Evolutionary conservation across 1,139 yeast species (phyloP), one percentile per base, ranked within the genome.

Genomic region (Debaryomyces nepalensis): DNA sequence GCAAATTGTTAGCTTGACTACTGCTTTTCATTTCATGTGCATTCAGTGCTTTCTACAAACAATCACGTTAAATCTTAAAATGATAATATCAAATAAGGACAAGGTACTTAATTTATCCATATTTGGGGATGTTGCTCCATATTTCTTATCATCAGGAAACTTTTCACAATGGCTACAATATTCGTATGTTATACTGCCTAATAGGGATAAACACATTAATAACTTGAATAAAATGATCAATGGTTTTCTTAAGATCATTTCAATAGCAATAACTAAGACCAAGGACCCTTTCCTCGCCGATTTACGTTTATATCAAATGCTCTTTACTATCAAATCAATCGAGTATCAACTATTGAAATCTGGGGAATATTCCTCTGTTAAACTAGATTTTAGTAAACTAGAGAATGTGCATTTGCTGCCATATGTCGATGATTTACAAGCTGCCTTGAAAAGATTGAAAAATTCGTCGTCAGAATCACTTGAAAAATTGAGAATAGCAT

Each of bases 11-110:
- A 66, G 59, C 39, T 43, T 60, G 14, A 50, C 64, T 5, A 51
- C 63, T 24, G 68, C 73, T 8, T 65, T 54, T 45, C 67, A 68
- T 47, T 66, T 68, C 45, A 50, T 69, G 32, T 40, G 54, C 6
- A 45, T 68, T 8, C 75, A 69, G 48, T 54, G 63, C 31, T 24
- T 61, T n/a, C 48, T 67, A 8, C 72, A 67, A 43, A 49, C 53
- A 29, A 37, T 59, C 4, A 55, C 68, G 2, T 33, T 43, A 7
- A 54, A 62, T 37, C 36, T 63, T 30, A 53, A 54, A 16, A 11
- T 37, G 6, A 39, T 61, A 5, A 21, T 45, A 11, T 27, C 38
- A 7, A 45, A 45, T 19, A 38, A 43, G 15, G 54, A 55, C 33
- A 24, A 33, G 5, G 21, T 43, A 4, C 32, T 55, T 9, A 47